phyloP scores from a whole-genome alignment of 345 rosid genomes.

The Brassica juncea region DNA sequence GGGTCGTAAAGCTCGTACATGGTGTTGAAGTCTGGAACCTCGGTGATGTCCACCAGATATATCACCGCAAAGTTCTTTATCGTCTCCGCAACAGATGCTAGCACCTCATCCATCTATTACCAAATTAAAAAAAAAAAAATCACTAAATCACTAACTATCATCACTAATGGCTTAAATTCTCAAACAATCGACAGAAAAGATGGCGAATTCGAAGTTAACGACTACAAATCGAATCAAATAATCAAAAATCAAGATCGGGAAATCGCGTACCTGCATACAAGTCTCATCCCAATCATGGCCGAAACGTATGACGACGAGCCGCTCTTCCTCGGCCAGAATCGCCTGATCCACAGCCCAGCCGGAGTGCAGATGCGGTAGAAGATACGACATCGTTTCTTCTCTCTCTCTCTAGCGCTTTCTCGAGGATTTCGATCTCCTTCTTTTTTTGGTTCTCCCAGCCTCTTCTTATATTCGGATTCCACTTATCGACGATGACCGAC shows the following conservation, averaged over 20 bases:
- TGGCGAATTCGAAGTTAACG: neutral
- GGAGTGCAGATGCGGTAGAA: constrained; percentile 88
- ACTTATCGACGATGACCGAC: constrained; percentile 11
- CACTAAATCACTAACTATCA: neutral
- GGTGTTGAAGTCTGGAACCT: constrained; percentile 93
- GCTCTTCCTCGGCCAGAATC: constrained; percentile 91
- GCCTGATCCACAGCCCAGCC: constrained; percentile 98
- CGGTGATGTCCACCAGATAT: constrained; percentile 86
- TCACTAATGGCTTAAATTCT: neutral
- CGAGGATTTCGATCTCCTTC: constrained; percentile 12
- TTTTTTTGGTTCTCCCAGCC: neutral
- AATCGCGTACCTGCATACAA: constrained; percentile 73
- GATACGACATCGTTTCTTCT: constrained; percentile 59
- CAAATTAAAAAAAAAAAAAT: neutral
- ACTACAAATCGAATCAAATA: neutral
- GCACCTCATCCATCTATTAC: constrained; percentile 87
- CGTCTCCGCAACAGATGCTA: constrained; percentile 87
- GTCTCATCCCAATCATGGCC: constrained; percentile 98
- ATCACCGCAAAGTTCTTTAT: constrained; percentile 95
- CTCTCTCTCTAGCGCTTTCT: constrained; percentile 7
- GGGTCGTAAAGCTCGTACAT: constrained; percentile 97
- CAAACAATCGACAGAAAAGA: neutral
- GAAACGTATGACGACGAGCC: constrained; percentile 84
- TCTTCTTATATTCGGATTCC: neutral
- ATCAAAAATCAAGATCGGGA: neutral